Base-by-base conservation (phyloP, 495 filamentous ascomycete species). In the Hypoxylon fuscum region DNA sequence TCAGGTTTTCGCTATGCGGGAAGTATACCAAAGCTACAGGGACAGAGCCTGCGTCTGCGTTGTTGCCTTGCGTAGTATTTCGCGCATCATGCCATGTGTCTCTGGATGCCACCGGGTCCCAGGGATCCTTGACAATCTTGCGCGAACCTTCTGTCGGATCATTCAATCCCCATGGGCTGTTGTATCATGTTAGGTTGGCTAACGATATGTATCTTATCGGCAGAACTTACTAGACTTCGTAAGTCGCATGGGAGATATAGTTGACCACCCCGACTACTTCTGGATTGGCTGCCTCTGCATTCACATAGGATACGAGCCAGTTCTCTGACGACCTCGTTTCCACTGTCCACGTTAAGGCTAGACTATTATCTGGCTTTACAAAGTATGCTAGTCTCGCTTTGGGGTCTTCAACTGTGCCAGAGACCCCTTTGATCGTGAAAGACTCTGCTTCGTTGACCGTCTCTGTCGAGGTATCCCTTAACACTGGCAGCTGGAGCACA, bases 281-380 rank as follows among this genome's bases (percentile, higher is more conserved):
- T 7, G 47, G 45, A 4, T 56, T 15, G 12, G 35, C 62, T 25
- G 62, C 47, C 3, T 64, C 49, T 3, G 75, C 76, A 46, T 79
- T 71, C 27, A 72, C 70, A 45, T 77, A 79, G 11, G 74, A 72
- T 23, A 77, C 53, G 21, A 78, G 65, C 73, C 71, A 80, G 51
- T 72, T 72, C 29, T 55, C 62, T 22, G 65, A 22, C 18, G 76
- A 59, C 40, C 77, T 75, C 3, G 73, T 77, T 55, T 78, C 76
- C 5, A 79, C 51, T 54, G 66, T 73, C 77, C 77, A 78, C 1
- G 72, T 59, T n/a, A 76, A 65, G 18, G 66, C 69, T 15, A 79
- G 60, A 17, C 58, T 58, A 4, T 64, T 65, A 0, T 71, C 66
- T 3, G 67, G 49, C 14, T 62, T 71, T 22, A 73, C 56, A 11